Evolutionary conservation across 73 alveolate genomes (phyloP), one percentile per base, ranked within the genome.

Genomic region (Paramecium sonneborni): DNA sequence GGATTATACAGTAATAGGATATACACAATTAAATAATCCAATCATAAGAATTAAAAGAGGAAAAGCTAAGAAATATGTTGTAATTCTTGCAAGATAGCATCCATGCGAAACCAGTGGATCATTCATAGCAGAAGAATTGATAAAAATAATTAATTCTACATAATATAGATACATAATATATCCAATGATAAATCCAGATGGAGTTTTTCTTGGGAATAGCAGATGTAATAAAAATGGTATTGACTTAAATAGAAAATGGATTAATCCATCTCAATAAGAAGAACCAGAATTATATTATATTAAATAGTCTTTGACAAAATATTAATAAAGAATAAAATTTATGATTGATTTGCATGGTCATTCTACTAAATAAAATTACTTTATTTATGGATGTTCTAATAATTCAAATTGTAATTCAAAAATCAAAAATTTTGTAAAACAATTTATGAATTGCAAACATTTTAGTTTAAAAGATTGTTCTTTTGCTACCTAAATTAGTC

Each of bases 271-370:
- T 52, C 7, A n/a, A 1, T 21, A 52, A 18, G 68, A 52, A n/a
- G 67, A 28, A 24, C 69, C 44, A 56, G 44, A 62, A 62, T 7
- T 62, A 6, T 18, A 1, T 32, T 35, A 67, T 35, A 38, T 72
- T 37, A 72, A 72, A 41, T 35, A 34, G 18, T 72, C 86, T 3
- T 23, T 72, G 11, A 10, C 20, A 38, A 72, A 72, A 72, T 72
- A 72, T 72, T 26, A 62, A 62, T 26, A 43, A 62, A 72, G 55
- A 9, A 57, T 86, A 2, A 85, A 57, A 34, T 57, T 62, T 14
- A 46, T 86, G 39, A 86, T 86, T 34, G 93, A 86, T 86, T 39
- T 86, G 21, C 93, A 86, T 62, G 93, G 93, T 1, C 93, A 86
- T 58, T 86, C 93, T 5, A 58, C 57, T 23, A 86, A 86, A 44